These are phyloP conservation scores for Xylariaceae sp. DNA, from an alignment of 2,329 filamentous ascomycete genomes.

Conservation along the genomic window DNA sequence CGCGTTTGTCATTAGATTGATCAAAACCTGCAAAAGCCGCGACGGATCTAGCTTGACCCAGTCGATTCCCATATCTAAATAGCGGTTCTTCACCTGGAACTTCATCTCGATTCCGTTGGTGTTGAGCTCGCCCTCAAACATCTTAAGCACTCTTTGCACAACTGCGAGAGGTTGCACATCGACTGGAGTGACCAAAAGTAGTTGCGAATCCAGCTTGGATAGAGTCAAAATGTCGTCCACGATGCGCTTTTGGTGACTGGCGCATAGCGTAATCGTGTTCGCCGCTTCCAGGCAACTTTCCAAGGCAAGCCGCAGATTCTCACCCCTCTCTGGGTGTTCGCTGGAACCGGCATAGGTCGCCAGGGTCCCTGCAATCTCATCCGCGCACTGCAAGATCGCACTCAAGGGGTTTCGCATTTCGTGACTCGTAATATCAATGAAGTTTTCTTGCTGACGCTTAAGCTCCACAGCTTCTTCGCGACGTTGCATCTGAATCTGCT, in stretches of 20 bases:
- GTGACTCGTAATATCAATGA: slow-evolving; percentile 70
- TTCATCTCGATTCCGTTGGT: slow-evolving; percentile 68
- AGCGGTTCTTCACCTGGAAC: slow-evolving; percentile 65
- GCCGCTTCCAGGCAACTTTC: slow-evolving; percentile 65
- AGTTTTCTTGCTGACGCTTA: slow-evolving; percentile 68
- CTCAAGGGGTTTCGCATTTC: slow-evolving; percentile 75
- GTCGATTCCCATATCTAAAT: slow-evolving; percentile 58
- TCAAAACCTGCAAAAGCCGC: slow-evolving; percentile 67
- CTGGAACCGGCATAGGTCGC: slow-evolving; percentile 34
- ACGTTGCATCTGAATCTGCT: slow-evolving; percentile 71
- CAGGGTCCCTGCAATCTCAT: slow-evolving; percentile 60
- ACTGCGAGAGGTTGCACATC: slow-evolving; percentile 65
- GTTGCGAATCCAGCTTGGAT: slow-evolving; percentile 66
- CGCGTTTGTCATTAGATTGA: slow-evolving; percentile 68
- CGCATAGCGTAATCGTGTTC: slow-evolving; percentile 77
- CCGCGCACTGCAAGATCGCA: slow-evolving; percentile 71
- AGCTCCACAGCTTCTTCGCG: slow-evolving; percentile 78
- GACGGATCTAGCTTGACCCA: slow-evolving; percentile 75
- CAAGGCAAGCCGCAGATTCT: slow-evolving; percentile 36
- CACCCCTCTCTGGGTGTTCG: slow-evolving; percentile 38
- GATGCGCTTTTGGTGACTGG: slow-evolving; percentile 72
- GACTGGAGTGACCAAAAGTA: slow-evolving; percentile 66
- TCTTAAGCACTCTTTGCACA: slow-evolving; percentile 66
- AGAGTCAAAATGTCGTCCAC: slow-evolving; percentile 65
- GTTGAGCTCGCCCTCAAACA: slow-evolving; percentile 73